phyloP scores from a whole-genome alignment of 805 yeast species.

The Candida anglica region DNA sequence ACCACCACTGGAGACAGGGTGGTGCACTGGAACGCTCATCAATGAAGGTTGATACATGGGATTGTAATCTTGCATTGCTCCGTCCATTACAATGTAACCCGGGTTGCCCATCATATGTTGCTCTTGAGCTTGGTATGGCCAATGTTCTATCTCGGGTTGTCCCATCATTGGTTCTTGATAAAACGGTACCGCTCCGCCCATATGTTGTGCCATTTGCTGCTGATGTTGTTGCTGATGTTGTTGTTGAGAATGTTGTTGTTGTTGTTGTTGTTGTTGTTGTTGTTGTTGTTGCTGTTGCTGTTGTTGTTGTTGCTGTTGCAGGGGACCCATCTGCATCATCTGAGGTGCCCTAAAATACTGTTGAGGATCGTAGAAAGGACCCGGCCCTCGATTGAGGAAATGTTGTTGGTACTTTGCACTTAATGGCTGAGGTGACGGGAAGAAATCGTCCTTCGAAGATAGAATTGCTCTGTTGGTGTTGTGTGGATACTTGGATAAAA shows the following conservation, averaged over 20 bases:
- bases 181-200: too few relatives aligned
- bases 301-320: slow-evolving; percentile 3
- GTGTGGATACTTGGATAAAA: slow-evolving; percentile 8
- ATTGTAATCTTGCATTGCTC: not conserved
- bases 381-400: too few relatives aligned
- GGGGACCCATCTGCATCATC: too few relatives aligned
- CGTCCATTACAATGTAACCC: not conserved
- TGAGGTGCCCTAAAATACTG: too few relatives aligned
- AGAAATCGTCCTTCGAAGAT: slow-evolving; percentile 16
- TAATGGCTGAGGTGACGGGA: slow-evolving; percentile 15
- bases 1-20: slow-evolving; percentile 4
- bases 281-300: slow-evolving; percentile 1
- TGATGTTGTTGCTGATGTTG: slow-evolving; percentile 1
- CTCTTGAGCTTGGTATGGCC: not conserved
- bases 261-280: slow-evolving; percentile 1
- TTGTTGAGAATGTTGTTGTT: slow-evolving; percentile 2
- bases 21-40: slow-evolving; percentile 1
- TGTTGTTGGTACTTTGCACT: slow-evolving; percentile 20
- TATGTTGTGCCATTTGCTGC: not conserved
- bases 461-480: slow-evolving; percentile 10
- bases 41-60: not conserved
- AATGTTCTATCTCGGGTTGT: too few relatives aligned
- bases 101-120: slow-evolving; percentile 1
- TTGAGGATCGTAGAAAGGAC: too few relatives aligned
- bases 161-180: too few relatives aligned